These are phyloP conservation scores for Phyllosticta ampelicida DNA, from an alignment of 2,329 filamentous ascomycete species.

Conservation along the genomic window DNA sequence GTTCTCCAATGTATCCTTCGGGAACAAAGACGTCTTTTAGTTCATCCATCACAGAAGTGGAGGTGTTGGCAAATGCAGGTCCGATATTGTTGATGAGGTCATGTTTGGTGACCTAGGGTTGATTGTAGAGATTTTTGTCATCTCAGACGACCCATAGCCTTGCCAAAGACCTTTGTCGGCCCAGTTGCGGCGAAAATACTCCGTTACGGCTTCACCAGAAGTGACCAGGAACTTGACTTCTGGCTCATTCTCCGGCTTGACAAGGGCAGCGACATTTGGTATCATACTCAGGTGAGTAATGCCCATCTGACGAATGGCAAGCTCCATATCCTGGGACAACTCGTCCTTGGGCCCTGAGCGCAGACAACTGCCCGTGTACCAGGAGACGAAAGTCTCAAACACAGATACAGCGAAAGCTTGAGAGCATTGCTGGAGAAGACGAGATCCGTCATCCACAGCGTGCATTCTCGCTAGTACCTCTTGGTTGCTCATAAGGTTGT, in stretches of 20 bases:
- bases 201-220: conserved; percentile 69
- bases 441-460: conserved; percentile 42
- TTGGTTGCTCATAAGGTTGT: conserved; percentile 69
- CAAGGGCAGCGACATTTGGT: conserved; percentile 69
- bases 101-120: conserved; percentile 46
- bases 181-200: conserved; percentile 61
- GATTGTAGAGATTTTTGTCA: conserved; percentile 78
- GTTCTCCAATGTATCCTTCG: conserved; percentile 63
- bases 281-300: conserved; percentile 79
- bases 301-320: conserved; percentile 49
- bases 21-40: conserved; percentile 41
- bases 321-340: conserved; percentile 62
- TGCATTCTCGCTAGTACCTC: conserved; percentile 55
- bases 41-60: conserved; percentile 51
- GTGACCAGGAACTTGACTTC: conserved; percentile 65
- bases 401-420: conserved; percentile 81
- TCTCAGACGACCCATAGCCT: conserved; percentile 77
- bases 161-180: conserved; percentile 57
- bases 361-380: conserved; percentile 66
- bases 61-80: conserved; percentile 62
- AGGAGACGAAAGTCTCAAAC: conserved; percentile 83
- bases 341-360: conserved; percentile 66
- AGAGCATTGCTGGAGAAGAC: conserved; percentile 73
- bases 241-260: conserved; percentile 58
- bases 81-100: conserved; percentile 70